Percentiles rank a stretch among this genome's conserved stretches.
phyloP scores from a whole-genome alignment of 192 early-diverging fungal species.

The Coemansia sp. region DNA sequence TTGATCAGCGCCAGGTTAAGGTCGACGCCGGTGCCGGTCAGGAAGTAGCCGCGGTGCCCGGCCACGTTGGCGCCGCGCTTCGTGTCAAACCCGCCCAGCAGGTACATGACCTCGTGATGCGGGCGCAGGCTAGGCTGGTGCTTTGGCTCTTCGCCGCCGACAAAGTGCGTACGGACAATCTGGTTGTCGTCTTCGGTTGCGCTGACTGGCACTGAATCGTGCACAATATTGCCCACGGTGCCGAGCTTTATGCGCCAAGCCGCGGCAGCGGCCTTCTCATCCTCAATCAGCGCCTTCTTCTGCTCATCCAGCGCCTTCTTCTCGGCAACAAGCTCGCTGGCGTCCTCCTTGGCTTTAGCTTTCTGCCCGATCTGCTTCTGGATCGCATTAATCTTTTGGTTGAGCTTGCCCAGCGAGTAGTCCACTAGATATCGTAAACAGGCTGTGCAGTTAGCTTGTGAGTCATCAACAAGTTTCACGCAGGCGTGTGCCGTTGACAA shows the following conservation, averaged over 20 bases:
- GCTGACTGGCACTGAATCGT: conserved; percentile 82
- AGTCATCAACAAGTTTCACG: conserved; percentile 1
- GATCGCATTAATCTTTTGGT: conserved; percentile 86
- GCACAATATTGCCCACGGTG: conserved; percentile 95
- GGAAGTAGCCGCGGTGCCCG: conserved; percentile 98
- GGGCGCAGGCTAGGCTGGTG: conserved; percentile 63
- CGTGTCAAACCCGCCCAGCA: conserved; percentile 84
- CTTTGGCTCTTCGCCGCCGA: conserved; percentile 53
- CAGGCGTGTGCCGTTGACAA: not conserved
- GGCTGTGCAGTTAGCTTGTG: conserved; percentile 2
- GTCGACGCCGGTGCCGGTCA: conserved; percentile 91
- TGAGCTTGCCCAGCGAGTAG: conserved; percentile 82
- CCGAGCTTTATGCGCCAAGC: conserved; percentile 71
- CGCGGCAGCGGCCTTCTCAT: conserved; percentile 74
- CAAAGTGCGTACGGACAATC: conserved; percentile 60
- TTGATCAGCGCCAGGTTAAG: conserved; percentile 94
- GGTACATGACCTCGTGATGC: conserved; percentile 93
- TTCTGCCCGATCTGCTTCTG: conserved; percentile 87
- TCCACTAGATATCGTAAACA: conserved; percentile 51
- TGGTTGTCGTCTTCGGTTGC: conserved; percentile 81
- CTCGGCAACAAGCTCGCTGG: conserved; percentile 63
- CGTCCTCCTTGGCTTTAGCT: conserved; percentile 90
- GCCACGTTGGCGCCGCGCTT: conserved; percentile 91
- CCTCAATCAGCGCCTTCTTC: conserved; percentile 63
- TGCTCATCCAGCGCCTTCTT: conserved; percentile 72